Percentiles rank a stretch among this genome's conserved stretches.
Conservation (phyloP, 192 early-diverging fungal genomes). For the Glomus cerebriforme region DNA sequence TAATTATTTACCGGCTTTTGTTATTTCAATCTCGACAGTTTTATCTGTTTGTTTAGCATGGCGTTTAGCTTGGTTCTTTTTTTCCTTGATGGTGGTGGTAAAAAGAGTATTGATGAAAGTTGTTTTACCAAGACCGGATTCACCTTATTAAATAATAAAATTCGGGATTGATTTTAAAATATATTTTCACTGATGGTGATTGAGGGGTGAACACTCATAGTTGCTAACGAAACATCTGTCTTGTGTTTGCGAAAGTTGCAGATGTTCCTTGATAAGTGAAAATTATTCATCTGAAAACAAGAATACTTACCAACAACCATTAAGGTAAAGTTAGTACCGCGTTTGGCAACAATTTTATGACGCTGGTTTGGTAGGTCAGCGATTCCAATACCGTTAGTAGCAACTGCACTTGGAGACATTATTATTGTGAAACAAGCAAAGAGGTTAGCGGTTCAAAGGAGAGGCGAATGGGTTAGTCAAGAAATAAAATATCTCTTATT, state of each 20-base stretch:
- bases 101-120: conserved; percentile 99
- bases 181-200: not conserved
- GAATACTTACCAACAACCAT: conserved; percentile 84
- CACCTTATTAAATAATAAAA: conserved; percentile 56
- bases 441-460: conserved; percentile 6
- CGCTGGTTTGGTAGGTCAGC: conserved; percentile 98
- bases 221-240: not conserved
- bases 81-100: conserved; percentile 91
- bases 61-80: conserved; percentile 79
- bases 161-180: conserved; percentile 5
- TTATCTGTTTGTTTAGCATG: conserved; percentile 90
- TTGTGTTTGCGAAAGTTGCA: not conserved
- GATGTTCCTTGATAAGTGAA: not conserved
- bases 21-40: conserved; percentile 98
- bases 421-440: not conserved
- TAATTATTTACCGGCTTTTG: conserved; percentile 86
- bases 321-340: conserved; percentile 93
- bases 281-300: not conserved
- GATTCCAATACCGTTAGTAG: conserved; percentile 84
- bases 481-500: conserved; percentile 13
- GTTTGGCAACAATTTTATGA: conserved; percentile 97
- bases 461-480: conserved; percentile 26
- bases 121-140: conserved; percentile 97
- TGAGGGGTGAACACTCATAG: not conserved
- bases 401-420: conserved; percentile 47